A percentile compares a stretch with the other conserved stretches of the same genome.
These are phyloP conservation scores for Pseudocercospora crystallina DNA, from an alignment of 2,329 filamentous ascomycete genomes.

Conservation along the genomic window DNA sequence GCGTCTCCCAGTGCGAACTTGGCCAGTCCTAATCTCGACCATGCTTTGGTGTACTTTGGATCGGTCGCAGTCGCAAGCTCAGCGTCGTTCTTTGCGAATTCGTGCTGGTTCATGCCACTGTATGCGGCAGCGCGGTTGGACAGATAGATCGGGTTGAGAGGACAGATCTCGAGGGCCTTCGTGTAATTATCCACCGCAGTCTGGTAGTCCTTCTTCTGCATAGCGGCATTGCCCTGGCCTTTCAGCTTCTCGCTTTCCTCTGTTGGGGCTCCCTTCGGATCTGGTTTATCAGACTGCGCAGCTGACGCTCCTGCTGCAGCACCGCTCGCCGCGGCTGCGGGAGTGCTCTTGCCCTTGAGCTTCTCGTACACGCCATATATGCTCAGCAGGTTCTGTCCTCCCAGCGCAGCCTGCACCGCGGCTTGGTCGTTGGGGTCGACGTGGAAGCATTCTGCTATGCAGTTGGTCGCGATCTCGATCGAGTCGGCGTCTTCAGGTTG, in stretches of 20 bases:
- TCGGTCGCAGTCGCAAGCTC: conserved; percentile 87
- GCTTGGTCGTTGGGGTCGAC: conserved; percentile 78
- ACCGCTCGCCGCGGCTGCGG: conserved; percentile 45
- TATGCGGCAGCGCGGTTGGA: conserved; percentile 96
- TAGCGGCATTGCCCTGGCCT: conserved; percentile 86
- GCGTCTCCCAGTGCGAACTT: conserved; percentile 89
- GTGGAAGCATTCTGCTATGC: conserved; percentile 93
- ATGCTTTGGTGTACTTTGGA: conserved; percentile 94
- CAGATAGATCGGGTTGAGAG: conserved; percentile 91
- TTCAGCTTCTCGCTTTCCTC: conserved; percentile 86
- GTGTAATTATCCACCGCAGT: conserved; percentile 84
- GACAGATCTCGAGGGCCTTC: conserved; percentile 75
- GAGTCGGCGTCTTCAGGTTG: conserved; percentile 85
- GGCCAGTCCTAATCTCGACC: conserved; percentile 89
- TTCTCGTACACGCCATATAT: conserved; percentile 98
- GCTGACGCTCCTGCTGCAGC: conserved; percentile 37
- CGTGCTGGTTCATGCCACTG: conserved; percentile 80
- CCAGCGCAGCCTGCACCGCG: conserved; percentile 73
- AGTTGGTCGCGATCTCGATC: conserved; percentile 90
- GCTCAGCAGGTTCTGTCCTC: conserved; percentile 80
- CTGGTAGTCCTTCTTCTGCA: conserved; percentile 89
- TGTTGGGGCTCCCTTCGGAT: conserved; percentile 47
- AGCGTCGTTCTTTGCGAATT: conserved; percentile 79
- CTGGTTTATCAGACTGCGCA: conserved; percentile 49
- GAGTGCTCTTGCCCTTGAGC: conserved; percentile 67